Evolutionary conservation across 371 early-diverging fungal genomes (phyloP).

Genomic region (Mucor velutinosus): DNA sequence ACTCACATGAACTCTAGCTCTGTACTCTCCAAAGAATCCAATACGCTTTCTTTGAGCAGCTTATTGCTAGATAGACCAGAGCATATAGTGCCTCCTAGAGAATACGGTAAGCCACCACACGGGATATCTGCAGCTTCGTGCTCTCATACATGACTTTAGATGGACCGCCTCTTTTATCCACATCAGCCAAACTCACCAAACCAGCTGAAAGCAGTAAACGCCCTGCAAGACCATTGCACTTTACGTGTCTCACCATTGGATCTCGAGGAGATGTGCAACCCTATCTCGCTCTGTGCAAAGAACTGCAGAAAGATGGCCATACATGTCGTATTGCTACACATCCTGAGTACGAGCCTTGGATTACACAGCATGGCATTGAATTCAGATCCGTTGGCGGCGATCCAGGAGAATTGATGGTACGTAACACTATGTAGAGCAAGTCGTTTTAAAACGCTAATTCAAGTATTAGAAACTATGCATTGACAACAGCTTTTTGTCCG

Average conservation of each 20-base stretch:
- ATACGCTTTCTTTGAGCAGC: conserved; percentile 11
- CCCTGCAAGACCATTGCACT: conserved; percentile 58
- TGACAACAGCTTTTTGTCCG: conserved; percentile 76
- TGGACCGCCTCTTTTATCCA: conserved; percentile 19
- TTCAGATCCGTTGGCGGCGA: conserved; percentile 74
- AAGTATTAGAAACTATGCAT: conserved; percentile 67
- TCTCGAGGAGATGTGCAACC: conserved; percentile 88
- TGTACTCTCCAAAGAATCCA: conserved; percentile 17
- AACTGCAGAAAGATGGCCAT: conserved; percentile 72
- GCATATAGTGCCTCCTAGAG: conserved; percentile 34
- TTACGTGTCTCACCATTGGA: conserved; percentile 81
- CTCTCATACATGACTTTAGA: not conserved
- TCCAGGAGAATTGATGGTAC: conserved; percentile 68
- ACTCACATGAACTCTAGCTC: conserved; percentile 3
- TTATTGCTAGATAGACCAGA: conserved; percentile 26
- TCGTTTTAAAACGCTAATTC: not conserved
- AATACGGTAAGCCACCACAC: conserved; percentile 25
- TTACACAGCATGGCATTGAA: conserved; percentile 73
- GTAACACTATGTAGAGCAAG: not conserved
- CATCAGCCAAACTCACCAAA: not conserved
- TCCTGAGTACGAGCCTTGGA: conserved; percentile 73
- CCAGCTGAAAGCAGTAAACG: not conserved
- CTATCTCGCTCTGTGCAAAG: conserved; percentile 79
- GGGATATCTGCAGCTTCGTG: not conserved
- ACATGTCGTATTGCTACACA: conserved; percentile 76